These are phyloP conservation scores for Trypanosoma cruzi DNA, from an alignment of 208 protist genomes.

Conservation along the genomic window DNA sequence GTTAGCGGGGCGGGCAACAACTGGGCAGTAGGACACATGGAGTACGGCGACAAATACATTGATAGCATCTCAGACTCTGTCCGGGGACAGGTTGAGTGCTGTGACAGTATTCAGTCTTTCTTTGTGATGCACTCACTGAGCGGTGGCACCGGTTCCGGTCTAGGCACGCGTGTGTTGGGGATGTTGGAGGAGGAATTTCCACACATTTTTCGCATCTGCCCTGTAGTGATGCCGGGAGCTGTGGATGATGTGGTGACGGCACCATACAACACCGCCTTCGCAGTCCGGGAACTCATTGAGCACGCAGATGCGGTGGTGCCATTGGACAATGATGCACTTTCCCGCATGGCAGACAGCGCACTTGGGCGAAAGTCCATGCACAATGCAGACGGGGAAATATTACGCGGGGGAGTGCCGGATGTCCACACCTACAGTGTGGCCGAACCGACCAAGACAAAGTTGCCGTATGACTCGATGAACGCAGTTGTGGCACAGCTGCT, in stretches of 20 bases:
- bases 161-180: slow-evolving; percentile 92
- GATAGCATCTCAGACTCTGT: slow-evolving; percentile 86
- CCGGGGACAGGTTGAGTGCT: slow-evolving; percentile 88
- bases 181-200: slow-evolving; percentile 95
- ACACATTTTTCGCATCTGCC: slow-evolving; percentile 85
- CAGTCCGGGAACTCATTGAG: slow-evolving; percentile 91
- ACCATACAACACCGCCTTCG: slow-evolving; percentile 96
- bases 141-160: slow-evolving; percentile 96
- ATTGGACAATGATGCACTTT: slow-evolving; percentile 94
- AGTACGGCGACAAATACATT: slow-evolving; percentile 91
- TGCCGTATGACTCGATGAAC: slow-evolving; percentile 97
- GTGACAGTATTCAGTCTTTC: slow-evolving; percentile 96
- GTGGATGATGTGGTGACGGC: slow-evolving; percentile 96
- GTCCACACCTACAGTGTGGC: slow-evolving; percentile 60
- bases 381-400: slow-evolving; percentile 12
- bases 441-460: slow-evolving; percentile 69
- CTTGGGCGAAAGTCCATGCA: slow-evolving; percentile 14
- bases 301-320: slow-evolving; percentile 95
- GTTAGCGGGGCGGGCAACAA: slow-evolving; percentile 92
- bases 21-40: slow-evolving; percentile 93
- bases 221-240: slow-evolving; percentile 89
- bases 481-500: slow-evolving; percentile 95
- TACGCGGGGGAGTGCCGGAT: slow-evolving; percentile 36
- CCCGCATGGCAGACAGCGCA: slow-evolving; percentile 82
- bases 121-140: slow-evolving; percentile 96